Evolutionary conservation across 2,329 filamentous ascomycete species (phyloP), one percentile per base, ranked within the genome.

Genomic region (Sporothrix schenckii): DNA sequence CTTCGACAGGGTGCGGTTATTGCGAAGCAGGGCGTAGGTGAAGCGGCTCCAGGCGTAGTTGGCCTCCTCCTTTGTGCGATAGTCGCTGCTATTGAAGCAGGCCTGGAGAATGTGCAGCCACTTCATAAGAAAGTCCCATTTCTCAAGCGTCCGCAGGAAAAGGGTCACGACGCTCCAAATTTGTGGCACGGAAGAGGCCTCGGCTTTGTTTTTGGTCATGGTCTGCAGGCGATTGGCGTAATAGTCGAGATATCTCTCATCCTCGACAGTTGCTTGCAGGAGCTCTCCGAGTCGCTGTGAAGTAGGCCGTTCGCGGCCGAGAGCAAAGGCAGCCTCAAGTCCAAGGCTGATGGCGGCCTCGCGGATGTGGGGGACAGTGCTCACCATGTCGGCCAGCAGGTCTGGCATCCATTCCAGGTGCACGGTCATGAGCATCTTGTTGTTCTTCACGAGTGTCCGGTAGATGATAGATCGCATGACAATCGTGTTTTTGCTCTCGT

Each of bases 121-220:
- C 6, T 86, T 84, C 39, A 84, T 86, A 73, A 93, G 88, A 76
- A 91, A 87, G 44, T 89, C 84, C 92, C 94, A 98, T 81, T 77
- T 89, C 74, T 82, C 88, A 76, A 83, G 88, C 79, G 80, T 88
- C 80, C 91, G 88, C 63, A 97, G 83, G 69, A 97, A 88, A 1
- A 97, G 84, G 7, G 94, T 88, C 2, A 97, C 83, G 49, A 93
- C 87, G 71, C 91, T 91, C 94, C 94, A 98, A 27, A 98, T 92
- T 74, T 93, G 91, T 6, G 95, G 94, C 0, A 97, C 93, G 52
- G 88, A 84, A 0, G 84, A 79, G 11, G 87, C 87, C 27, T 87
- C 85, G 14, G 88, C 86, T 73, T 84, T 88, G 65, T 86, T 84
- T 73, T 88, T 86, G 34, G 90, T 84, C 89, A 95, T 92, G 13